phyloP scores from a whole-genome alignment of 805 yeast genomes.

The Candida suzukii region DNA sequence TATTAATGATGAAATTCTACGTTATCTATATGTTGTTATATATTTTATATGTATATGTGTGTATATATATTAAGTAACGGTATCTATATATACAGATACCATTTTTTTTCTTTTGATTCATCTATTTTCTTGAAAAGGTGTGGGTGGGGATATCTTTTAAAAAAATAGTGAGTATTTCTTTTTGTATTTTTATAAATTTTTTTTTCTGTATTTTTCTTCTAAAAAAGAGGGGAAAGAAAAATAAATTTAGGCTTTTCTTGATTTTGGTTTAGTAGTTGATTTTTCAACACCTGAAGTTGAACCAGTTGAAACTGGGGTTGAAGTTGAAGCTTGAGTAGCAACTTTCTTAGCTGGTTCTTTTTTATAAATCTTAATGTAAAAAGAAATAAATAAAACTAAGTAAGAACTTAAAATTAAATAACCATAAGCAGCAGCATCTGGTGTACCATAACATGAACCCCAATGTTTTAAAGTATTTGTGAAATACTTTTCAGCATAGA shows the following conservation, averaged over 20 bases:
- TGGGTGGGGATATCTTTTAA: too few relatives aligned
- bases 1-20: too few relatives aligned
- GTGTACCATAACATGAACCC: constrained; percentile 89
- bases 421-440: constrained; percentile 89
- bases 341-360: constrained; percentile 30
- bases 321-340: constrained; percentile 11
- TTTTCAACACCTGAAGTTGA: constrained; percentile 12
- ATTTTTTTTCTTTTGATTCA: too few relatives aligned
- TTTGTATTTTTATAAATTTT: too few relatives aligned
- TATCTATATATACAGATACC: too few relatives aligned
- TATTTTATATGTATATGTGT: too few relatives aligned
- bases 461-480: constrained; percentile 56
- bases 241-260: constrained; percentile 22
- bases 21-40: too few relatives aligned
- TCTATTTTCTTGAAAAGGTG: too few relatives aligned
- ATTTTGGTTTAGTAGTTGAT: constrained; percentile 14
- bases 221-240: too few relatives aligned
- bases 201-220: too few relatives aligned
- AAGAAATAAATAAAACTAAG: constrained; percentile 82
- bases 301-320: constrained; percentile 8
- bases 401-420: constrained; percentile 83
- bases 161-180: too few relatives aligned
- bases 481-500: constrained; percentile 68
- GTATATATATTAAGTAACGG: too few relatives aligned
- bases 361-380: constrained; percentile 83